Evolutionary conservation across 805 yeast genomes (phyloP), one percentile per base, ranked within the genome.

Genomic region (Monosporozyma siamensis): DNA sequence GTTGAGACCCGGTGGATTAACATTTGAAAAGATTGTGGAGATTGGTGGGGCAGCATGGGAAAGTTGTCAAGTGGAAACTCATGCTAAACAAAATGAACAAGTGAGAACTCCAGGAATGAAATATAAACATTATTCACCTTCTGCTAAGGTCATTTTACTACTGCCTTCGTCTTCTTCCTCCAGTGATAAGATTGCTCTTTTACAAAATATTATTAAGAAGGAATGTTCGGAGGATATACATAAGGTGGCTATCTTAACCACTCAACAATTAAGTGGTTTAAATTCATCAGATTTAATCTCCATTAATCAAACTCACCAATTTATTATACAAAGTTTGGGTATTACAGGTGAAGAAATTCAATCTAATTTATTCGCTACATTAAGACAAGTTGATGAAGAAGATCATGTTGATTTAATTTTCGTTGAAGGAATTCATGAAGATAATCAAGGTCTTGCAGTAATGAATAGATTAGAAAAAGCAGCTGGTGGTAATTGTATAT

Each of bases 71-170:
- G 64, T 83, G 4, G 88, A 84, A 7, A 81, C 77, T 50, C 86
- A 86, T 4, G 56, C 58, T 3, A 67, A 58, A 5, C 62, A 63
- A 1, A 83, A 79, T 15, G 97, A 86, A 48, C 72, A 79, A 1
- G 94, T 83, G 0, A 74, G 83, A 52, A 92, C 98, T 0, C 98
- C 98, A 0, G 98, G 98, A 0, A 92, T 92, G 98, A 92, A 92
- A 58, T 92, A 92, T 59, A 79, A 84, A 51, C 98, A 92, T 61
- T 92, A 92, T 60, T 84, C 96, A 0, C 98, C 98, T 3, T 72
- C 73, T 2, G 95, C 97, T 0, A 77, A 74, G 45, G 97, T 92
- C 3, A 66, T 82, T 0, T 61, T 89, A 4, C 77, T 87, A 48
- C 62, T 68, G 20, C 71, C 76, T 23, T 69, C 67, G 0, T 68